Evolutionary conservation across 345 rosid species (phyloP).

Genomic region (Odontarrhena argentea): DNA sequence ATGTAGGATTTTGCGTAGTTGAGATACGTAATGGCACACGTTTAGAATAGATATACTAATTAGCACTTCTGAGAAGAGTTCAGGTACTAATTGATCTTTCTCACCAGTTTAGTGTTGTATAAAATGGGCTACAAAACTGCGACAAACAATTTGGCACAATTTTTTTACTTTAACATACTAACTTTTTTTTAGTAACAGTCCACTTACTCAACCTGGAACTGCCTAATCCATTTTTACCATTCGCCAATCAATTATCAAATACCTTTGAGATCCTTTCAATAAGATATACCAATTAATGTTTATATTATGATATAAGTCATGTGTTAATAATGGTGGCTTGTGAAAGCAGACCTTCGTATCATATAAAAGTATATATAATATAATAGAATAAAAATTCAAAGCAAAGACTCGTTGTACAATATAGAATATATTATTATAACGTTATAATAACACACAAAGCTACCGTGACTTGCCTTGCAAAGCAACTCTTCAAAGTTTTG

Average conservation of each 20-base stretch:
- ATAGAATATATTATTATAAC: constrained; percentile 10
- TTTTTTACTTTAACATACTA: no score
- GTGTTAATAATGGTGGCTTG: constrained; percentile 19
- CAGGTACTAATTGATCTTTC: no score
- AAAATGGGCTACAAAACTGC: no score
- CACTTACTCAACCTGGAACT: no score
- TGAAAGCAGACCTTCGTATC: constrained; percentile 4
- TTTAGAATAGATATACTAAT: no score
- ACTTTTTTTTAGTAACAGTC: no score
- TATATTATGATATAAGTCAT: background rate
- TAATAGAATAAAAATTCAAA: constrained; percentile 21
- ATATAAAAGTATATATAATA: background rate
- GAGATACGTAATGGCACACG: no score
- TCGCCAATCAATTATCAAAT: background rate
- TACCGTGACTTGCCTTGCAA: constrained; percentile 28
- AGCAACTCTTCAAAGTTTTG: constrained; percentile 29
- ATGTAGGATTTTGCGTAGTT: no score
- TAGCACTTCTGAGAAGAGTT: no score
- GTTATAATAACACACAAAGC: constrained; percentile 33
- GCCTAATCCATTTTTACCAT: no score
- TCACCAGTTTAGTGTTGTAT: no score
- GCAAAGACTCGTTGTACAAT: constrained; percentile 22
- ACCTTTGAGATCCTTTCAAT: background rate
- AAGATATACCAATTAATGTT: background rate
- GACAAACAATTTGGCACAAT: no score